Conservation (phyloP, 805 yeast genomes). For the Grigorovia jiainica region DNA sequence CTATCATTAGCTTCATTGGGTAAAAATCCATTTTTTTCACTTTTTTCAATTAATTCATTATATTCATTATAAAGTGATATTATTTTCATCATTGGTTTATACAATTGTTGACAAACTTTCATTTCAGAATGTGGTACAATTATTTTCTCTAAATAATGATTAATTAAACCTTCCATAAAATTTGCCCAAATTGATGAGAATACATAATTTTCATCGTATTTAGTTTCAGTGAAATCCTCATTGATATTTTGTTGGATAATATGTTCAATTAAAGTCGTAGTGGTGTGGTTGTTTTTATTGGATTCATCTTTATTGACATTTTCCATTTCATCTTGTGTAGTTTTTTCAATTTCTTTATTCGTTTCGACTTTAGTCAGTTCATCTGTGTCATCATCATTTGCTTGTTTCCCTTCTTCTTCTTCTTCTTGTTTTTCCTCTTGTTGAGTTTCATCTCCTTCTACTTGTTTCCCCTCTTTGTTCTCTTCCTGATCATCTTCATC, state of each 20-base stretch:
- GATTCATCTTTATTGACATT: too few species aligned
- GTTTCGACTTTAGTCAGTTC: not conserved
- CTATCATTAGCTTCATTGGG: constrained; percentile 7
- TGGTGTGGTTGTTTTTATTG: constrained; percentile 1
- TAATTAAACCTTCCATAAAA: constrained; percentile 31
- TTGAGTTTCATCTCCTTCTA: too few species aligned
- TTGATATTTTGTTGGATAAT: constrained; percentile 28
- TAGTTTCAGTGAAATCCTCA: constrained; percentile 23
- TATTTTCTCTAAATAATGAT: constrained; percentile 28
- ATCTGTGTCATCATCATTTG: not conserved
- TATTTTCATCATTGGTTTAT: constrained; percentile 31
- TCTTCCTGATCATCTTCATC: constrained; percentile 1
- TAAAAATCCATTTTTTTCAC: constrained; percentile 27
- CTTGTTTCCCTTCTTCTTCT: not conserved
- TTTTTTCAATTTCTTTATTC: not conserved
- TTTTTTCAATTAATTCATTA: constrained; percentile 28
- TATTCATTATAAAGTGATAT: constrained; percentile 29
- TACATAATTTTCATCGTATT: constrained; percentile 27
- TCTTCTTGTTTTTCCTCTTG: constrained; percentile 1
- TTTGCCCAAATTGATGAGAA: constrained; percentile 32
- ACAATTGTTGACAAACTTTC: constrained; percentile 30
- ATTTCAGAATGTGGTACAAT: constrained; percentile 30
- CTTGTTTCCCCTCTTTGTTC: not conserved
- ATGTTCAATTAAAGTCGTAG: constrained; percentile 22
- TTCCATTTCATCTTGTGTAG: not conserved